Base-by-base conservation (phyloP, 345 rosid genomes). In the Salix koriyanagi region DNA sequence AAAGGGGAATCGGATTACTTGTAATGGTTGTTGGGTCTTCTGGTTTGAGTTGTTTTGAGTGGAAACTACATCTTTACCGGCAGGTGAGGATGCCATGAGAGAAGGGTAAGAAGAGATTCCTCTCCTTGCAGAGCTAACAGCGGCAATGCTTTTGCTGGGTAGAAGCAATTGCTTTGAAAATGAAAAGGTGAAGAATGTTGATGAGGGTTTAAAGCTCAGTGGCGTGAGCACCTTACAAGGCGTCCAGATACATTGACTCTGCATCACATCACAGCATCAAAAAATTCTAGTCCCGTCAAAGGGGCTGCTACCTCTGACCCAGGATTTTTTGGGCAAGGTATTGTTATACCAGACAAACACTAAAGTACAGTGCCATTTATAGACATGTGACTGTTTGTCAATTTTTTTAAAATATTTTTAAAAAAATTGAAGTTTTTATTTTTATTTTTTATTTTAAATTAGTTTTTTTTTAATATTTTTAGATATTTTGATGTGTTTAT, bases 161-260 rank as follows among this genome's bases (percentile, higher is more conserved):
- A 65, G 68, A 21, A 56, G 62, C 28, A n/a, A n/a, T n/a, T 67
- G 81, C 68, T 58, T 73, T 14, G 81, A 60, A 50, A 78, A 25
- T 0, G 79, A 37, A 41, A 61, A 30, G 16, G 65, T 19, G 1
- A 67, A 30, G 15, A 84, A 52, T 14, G 74, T 54, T 2, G 72
- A 54, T 1, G 72, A 54, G 66, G 86, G 44, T 68, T 79, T 79
- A 36, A 76, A 70, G 80, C 16, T 25, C 9, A 81, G 26, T 1
- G 84, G 81, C 48, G 23, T 70, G 0, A 80, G 79, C 86, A 87
- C 79, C 70, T 42, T 54, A 48, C 76, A 1, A 62, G 66, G n/a
- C 41, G 88, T 80, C 87, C 86, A 83, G 86, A 72, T 83, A 48
- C 90, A 89, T 65, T 79, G 83, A 74, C 44, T 61, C 65, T 26